Conservation (phyloP, 495 filamentous ascomycete species). For the Lophiostoma macrostomum region DNA sequence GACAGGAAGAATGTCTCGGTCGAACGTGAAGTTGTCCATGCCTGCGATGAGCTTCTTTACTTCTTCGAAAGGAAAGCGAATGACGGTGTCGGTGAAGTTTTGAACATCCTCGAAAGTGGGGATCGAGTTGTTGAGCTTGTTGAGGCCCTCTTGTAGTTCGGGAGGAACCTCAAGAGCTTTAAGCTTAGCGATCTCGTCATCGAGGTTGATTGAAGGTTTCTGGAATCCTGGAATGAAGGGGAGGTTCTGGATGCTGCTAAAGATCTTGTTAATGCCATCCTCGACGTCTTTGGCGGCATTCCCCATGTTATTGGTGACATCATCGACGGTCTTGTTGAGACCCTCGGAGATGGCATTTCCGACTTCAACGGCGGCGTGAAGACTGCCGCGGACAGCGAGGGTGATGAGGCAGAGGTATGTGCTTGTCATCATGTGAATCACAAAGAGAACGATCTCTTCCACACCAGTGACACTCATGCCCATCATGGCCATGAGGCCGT, state of each 20-base stretch:
- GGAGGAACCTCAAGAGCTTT: constrained; percentile 65
- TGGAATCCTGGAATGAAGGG: constrained; percentile 32
- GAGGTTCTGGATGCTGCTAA: constrained; percentile 47
- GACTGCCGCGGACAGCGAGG: constrained; percentile 70
- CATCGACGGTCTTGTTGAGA: constrained; percentile 68
- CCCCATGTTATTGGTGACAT: constrained; percentile 61
- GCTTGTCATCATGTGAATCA: constrained; percentile 81
- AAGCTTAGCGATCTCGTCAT: constrained; percentile 57
- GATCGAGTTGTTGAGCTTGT: constrained; percentile 68
- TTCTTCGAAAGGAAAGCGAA: constrained; percentile 72
- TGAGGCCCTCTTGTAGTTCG: constrained; percentile 60
- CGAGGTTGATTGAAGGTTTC: constrained; percentile 59
- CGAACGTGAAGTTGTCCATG: constrained; percentile 69
- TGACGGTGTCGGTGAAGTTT: constrained; percentile 67
- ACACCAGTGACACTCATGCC: constrained; percentile 75
- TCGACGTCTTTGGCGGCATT: constrained; percentile 56
- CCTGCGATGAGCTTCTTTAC: constrained; percentile 67
- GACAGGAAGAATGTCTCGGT: constrained; percentile 71
- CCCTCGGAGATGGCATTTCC: constrained; percentile 67
- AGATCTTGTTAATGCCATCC: constrained; percentile 58
- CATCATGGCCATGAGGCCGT: constrained; percentile 71
- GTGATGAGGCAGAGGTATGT: constrained; percentile 86
- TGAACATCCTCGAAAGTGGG: constrained; percentile 80
- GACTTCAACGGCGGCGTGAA: constrained; percentile 64
- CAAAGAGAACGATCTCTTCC: constrained; percentile 83